Conservation (phyloP, 345 rosid genomes). For the Eucalyptus melliodora region DNA sequence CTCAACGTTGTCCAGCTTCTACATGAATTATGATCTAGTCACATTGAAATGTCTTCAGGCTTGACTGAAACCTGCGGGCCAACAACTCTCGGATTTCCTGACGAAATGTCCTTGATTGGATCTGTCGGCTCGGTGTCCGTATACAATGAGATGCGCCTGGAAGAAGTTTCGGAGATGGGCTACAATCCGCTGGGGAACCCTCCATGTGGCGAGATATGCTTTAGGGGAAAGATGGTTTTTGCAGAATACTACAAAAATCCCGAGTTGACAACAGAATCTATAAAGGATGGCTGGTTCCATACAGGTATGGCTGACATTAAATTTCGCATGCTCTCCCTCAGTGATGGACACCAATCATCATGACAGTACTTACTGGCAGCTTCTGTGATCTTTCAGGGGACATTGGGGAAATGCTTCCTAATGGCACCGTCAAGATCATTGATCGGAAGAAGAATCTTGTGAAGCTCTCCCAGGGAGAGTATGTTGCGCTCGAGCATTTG, state of each 20-base stretch:
- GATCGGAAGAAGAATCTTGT: constrained; percentile 88
- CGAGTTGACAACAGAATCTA: constrained; percentile 57
- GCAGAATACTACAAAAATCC: constrained; percentile 81
- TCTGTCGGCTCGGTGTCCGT: constrained; percentile 53
- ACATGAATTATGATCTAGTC: background rate
- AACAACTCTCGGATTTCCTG: constrained; percentile 55
- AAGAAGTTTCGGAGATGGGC: constrained; percentile 94
- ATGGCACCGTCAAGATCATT: constrained; percentile 73
- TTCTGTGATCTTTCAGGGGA: constrained; percentile 41
- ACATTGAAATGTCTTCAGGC: constrained; percentile 26
- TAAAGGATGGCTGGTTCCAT: constrained; percentile 93
- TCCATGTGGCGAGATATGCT: constrained; percentile 78
- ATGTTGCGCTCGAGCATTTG: constrained; percentile 75
- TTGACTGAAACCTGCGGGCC: constrained; percentile 96
- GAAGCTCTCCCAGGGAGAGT: constrained; percentile 96
- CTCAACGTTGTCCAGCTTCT: background rate
- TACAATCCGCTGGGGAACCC: constrained; percentile 70
- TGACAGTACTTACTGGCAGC: background rate
- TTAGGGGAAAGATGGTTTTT: constrained; percentile 67
- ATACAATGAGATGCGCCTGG: constrained; percentile 72
- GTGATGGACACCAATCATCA: background rate
- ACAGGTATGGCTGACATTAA: constrained; percentile 42
- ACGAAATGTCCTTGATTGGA: constrained; percentile 94
- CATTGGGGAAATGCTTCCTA: constrained; percentile 69
- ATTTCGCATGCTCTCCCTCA: background rate